A percentile compares a stretch with the other conserved stretches of the same genome.
phyloP scores from a whole-genome alignment of 192 early-diverging fungal species.

The Paraglomus occultum region DNA sequence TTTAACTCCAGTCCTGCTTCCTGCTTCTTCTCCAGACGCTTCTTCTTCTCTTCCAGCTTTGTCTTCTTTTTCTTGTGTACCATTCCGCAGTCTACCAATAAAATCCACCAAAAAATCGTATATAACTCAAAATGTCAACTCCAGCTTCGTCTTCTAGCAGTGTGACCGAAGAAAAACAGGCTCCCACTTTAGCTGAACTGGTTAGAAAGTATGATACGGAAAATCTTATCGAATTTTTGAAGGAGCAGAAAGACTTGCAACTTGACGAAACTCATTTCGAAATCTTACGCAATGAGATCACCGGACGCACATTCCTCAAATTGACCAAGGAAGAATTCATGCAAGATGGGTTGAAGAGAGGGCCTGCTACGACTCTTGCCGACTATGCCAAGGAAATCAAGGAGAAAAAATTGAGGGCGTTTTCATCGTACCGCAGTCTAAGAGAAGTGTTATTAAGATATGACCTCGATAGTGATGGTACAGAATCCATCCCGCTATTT shows the following conservation, averaged over 20 bases:
- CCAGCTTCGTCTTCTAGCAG: neutral
- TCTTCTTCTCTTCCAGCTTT: too few relatives aligned
- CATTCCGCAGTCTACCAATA: too few relatives aligned
- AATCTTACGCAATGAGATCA: conserved; percentile 5
- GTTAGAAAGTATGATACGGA: conserved; percentile 14
- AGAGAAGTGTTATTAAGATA: neutral
- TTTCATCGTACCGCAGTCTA: neutral
- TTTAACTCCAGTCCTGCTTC: too few relatives aligned
- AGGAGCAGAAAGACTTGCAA: neutral
- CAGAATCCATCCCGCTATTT: neutral
- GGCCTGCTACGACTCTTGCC: neutral
- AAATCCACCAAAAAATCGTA: too few relatives aligned
- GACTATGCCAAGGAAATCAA: conserved; percentile 3
- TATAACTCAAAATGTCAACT: too few relatives aligned
- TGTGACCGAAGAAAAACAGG: conserved; percentile 3
- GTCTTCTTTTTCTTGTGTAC: too few relatives aligned
- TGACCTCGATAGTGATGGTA: neutral
- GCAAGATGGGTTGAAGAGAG: neutral
- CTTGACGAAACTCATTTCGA: conserved; percentile 11
- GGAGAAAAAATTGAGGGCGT: neutral
- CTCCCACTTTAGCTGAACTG: conserved; percentile 2
- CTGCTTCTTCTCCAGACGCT: too few relatives aligned
- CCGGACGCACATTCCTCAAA: neutral
- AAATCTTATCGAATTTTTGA: conserved; percentile 21
- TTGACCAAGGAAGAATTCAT: conserved; percentile 7